A percentile compares a stretch with the other conserved stretches of the same genome.
Evolutionary conservation across 768 basidiomycete genomes (phyloP).

Genomic region (Tricholoma sp.): DNA sequence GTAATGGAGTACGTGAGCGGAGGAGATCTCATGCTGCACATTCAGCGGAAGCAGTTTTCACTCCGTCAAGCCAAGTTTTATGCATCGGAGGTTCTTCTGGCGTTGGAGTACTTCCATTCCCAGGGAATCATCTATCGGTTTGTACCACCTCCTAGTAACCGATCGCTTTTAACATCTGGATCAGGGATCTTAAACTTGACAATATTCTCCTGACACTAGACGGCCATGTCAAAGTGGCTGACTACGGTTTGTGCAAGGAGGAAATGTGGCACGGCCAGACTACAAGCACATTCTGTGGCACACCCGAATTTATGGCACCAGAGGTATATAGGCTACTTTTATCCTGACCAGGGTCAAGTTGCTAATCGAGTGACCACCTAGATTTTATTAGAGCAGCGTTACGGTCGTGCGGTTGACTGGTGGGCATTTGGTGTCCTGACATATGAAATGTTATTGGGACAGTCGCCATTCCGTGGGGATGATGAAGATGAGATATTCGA

Average conservation of each 20-base stretch:
- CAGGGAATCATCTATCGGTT: slow-evolving; percentile 99
- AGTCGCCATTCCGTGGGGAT: slow-evolving; percentile 98
- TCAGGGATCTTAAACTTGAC: slow-evolving; percentile 93
- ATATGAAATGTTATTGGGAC: slow-evolving; percentile 98
- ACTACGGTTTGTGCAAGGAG: slow-evolving; percentile 99
- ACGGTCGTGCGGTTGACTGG: slow-evolving; percentile 98
- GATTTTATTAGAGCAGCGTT: slow-evolving; percentile 99
- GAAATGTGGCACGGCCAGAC: slow-evolving; percentile 97
- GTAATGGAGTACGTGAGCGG: slow-evolving; percentile 99
- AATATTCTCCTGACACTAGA: slow-evolving; percentile 96
- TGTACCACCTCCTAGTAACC: slow-evolving; percentile 18
- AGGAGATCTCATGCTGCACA: slow-evolving; percentile 98
- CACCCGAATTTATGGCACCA: slow-evolving; percentile 99
- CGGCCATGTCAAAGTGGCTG: slow-evolving; percentile 97
- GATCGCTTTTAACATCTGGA: slow-evolving; percentile 2
- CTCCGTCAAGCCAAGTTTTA: slow-evolving; percentile 99
- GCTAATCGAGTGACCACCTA: slow-evolving; percentile 26
- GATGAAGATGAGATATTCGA: slow-evolving; percentile 99
- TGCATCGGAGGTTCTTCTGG: slow-evolving; percentile 92
- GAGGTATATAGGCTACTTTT: slow-evolving; percentile 56
- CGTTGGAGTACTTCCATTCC: slow-evolving; percentile 95
- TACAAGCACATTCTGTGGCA: slow-evolving; percentile 98
- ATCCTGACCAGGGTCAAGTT: background rate
- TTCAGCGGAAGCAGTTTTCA: slow-evolving; percentile 98
- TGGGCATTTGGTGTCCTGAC: slow-evolving; percentile 99